Conservation (phyloP, 2,329 filamentous ascomycete species). For the Waltergamsia citrina region DNA sequence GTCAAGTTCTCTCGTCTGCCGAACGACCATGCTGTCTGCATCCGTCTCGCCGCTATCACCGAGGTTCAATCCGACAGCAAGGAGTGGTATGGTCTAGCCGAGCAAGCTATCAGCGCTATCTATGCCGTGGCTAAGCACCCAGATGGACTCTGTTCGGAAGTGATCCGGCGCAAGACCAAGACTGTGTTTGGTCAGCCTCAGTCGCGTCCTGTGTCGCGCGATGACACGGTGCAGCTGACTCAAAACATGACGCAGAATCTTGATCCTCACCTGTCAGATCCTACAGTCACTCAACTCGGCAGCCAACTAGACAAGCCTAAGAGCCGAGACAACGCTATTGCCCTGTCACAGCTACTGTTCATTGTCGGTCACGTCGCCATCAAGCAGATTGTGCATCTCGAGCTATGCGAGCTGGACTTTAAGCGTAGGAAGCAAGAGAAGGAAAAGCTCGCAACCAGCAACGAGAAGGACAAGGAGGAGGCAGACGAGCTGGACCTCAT, state of each 20-base stretch:
- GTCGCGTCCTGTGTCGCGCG: conserved; percentile 29
- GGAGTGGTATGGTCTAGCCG: conserved; percentile 92
- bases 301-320: conserved; percentile 30
- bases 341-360: conserved; percentile 84
- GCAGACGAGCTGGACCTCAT: conserved; percentile 92
- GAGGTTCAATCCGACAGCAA: conserved; percentile 83
- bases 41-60: conserved; percentile 71
- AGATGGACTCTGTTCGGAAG: conserved; percentile 84
- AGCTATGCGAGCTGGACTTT: conserved; percentile 95
- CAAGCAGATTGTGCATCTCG: conserved; percentile 97
- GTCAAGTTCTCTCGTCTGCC: conserved; percentile 67
- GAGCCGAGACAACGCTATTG: conserved; percentile 59
- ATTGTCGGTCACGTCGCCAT: conserved; percentile 95
- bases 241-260: conserved; percentile 5
- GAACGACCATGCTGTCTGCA: conserved; percentile 85
- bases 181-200: conserved; percentile 55
- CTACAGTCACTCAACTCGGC: conserved; percentile 19
- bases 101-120: conserved; percentile 92
- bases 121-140: conserved; percentile 92
- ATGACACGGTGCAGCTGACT: conserved; percentile 7
- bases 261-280: conserved; percentile 14
- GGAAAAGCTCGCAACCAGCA: conserved; percentile 50
- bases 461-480: conserved; percentile 42
- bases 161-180: conserved; percentile 78
- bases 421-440: conserved; percentile 91